These are phyloP conservation scores for Xylaria longipes DNA, from an alignment of 495 filamentous ascomycete species.

Conservation along the genomic window DNA sequence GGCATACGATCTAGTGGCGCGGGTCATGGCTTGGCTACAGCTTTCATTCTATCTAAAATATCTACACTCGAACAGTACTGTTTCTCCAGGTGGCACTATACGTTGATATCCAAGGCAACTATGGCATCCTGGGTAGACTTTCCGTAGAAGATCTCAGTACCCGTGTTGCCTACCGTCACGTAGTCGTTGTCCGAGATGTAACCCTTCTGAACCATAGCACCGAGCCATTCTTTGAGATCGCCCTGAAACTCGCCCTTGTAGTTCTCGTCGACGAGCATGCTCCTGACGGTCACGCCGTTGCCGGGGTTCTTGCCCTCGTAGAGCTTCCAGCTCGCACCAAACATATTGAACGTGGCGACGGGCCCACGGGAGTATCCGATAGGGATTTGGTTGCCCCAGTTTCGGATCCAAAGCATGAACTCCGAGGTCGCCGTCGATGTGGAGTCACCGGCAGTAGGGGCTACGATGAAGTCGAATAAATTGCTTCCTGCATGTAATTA, in stretches of 20 bases:
- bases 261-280: conserved; percentile 43
- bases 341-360: conserved; percentile 41
- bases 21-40: neutral
- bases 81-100: conserved; percentile 17
- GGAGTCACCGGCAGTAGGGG: conserved; percentile 41
- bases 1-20: neutral
- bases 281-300: conserved; percentile 47
- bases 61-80: neutral
- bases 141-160: conserved; percentile 48
- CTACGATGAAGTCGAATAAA: conserved; percentile 50
- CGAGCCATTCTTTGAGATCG: conserved; percentile 50
- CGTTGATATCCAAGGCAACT: conserved; percentile 41
- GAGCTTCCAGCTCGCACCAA: conserved; percentile 46
- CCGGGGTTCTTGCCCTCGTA: conserved; percentile 44
- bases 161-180: conserved; percentile 50
- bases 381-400: conserved; percentile 47
- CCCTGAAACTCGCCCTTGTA: conserved; percentile 45
- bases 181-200: conserved; percentile 38
- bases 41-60: conserved; percentile 2
- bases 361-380: conserved; percentile 44
- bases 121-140: conserved; percentile 41
- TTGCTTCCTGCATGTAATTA: conserved; percentile 36
- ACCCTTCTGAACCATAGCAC: conserved; percentile 39
- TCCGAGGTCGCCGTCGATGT: conserved; percentile 43
- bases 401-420: conserved; percentile 52